A percentile compares a stretch with the other conserved stretches of the same genome.
phyloP scores from a whole-genome alignment of 129 eudicot species.

The Pittosporum tobira region DNA sequence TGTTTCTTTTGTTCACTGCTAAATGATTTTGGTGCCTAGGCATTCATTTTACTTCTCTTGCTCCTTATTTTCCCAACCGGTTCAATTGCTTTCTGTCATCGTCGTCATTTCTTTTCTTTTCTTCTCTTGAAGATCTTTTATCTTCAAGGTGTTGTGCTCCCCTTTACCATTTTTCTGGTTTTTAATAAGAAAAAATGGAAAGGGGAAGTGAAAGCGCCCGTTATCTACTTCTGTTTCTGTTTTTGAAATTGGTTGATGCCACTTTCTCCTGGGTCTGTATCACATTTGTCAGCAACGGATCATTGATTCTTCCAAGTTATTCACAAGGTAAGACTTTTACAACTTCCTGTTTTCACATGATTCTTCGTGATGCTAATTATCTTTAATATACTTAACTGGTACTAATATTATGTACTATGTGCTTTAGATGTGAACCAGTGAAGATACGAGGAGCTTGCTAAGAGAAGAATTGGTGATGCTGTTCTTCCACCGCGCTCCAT shows the following conservation, averaged over 20 bases:
- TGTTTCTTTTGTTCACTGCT: background rate
- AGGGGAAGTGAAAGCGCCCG: slow-evolving; percentile 16
- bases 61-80: background rate
- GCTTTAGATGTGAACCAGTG: background rate
- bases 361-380: background rate
- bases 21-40: slow-evolving; percentile 5
- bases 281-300: slow-evolving; percentile 12
- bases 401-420: background rate
- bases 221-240: slow-evolving; percentile 5
- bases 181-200: slow-evolving; percentile 30
- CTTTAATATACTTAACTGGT: background rate
- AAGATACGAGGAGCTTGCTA: slow-evolving; percentile 10
- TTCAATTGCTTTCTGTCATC: slow-evolving; percentile 1
- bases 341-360: background rate
- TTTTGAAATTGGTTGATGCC: background rate
- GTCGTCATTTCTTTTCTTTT: slow-evolving; percentile 1
- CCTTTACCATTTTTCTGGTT: slow-evolving; percentile 39
- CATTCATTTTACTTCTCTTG: background rate
- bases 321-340: slow-evolving; percentile 31
- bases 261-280: slow-evolving; percentile 4
- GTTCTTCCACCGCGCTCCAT: slow-evolving; percentile 13
- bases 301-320: slow-evolving; percentile 39
- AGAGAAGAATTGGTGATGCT: slow-evolving; percentile 18
- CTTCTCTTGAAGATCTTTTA: slow-evolving; percentile 1
- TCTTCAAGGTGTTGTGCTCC: slow-evolving; percentile 14